These are phyloP conservation scores for Claviceps sp. DNA, from an alignment of 2,329 filamentous ascomycete species.

Conservation along the genomic window DNA sequence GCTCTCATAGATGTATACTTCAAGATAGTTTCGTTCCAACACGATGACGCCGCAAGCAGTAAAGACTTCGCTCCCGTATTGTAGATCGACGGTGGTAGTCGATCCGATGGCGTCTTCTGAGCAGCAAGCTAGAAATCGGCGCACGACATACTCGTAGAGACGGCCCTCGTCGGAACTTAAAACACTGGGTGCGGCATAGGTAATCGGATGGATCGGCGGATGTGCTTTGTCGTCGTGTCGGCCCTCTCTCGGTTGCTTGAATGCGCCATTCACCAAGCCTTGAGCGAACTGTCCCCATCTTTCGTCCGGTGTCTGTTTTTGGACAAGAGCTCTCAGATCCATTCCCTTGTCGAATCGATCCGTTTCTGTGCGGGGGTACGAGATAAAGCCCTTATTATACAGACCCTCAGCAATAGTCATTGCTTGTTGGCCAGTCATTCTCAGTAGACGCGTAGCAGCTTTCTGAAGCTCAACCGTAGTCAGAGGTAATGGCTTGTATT, in stretches of 20 bases:
- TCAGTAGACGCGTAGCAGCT: constrained; percentile 75
- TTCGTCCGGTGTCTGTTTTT: constrained; percentile 67
- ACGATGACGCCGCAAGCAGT: constrained; percentile 73
- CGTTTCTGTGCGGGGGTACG: constrained; percentile 93
- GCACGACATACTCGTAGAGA: constrained; percentile 84
- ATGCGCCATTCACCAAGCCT: constrained; percentile 58
- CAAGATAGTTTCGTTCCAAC: constrained; percentile 79
- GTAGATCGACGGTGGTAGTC: constrained; percentile 70
- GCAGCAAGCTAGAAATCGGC: constrained; percentile 89
- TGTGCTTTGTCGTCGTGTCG: constrained; percentile 92
- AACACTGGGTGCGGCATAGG: constrained; percentile 58
- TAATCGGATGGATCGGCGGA: constrained; percentile 90
- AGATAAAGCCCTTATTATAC: constrained; percentile 93
- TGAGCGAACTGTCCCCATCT: constrained; percentile 75
- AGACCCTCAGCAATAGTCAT: constrained; percentile 80
- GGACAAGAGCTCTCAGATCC: constrained; percentile 64
- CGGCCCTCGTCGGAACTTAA: constrained; percentile 54
- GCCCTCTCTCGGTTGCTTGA: constrained; percentile 69
- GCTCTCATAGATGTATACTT: constrained; percentile 91
- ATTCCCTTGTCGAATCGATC: constrained; percentile 89
- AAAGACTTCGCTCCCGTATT: constrained; percentile 75
- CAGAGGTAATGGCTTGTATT: constrained; percentile 84
- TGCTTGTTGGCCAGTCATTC: constrained; percentile 81
- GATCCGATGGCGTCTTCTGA: constrained; percentile 85
- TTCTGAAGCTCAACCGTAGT: constrained; percentile 97